A percentile compares a stretch with the other conserved stretches of the same genome.
Conservation (phyloP, 225 moss, liverwort and hornwort species). For the Polytrichum formosum region DNA sequence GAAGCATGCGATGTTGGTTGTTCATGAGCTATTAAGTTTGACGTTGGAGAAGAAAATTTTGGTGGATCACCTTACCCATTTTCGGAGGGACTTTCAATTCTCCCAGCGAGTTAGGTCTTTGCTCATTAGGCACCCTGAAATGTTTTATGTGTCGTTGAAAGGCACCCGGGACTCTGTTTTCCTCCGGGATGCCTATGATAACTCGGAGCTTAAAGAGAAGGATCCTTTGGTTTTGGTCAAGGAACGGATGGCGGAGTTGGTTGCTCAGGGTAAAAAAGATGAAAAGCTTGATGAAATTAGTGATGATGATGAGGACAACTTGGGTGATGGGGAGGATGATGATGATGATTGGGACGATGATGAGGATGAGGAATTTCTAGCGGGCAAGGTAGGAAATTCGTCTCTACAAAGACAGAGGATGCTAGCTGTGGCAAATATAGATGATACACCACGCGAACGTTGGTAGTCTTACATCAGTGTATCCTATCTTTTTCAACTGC, state of each 20-base stretch:
- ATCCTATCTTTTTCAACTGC: neutral
- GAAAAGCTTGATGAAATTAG: conserved; percentile 46
- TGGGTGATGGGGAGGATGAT: conserved; percentile 17
- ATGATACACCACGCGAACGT: conserved; percentile 39
- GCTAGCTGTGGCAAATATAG: conserved; percentile 11
- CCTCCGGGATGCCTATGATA: conserved; percentile 71
- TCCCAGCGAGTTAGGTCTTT: conserved; percentile 68
- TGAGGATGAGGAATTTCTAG: conserved; percentile 13
- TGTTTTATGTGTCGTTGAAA: conserved; percentile 85
- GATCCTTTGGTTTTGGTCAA: conserved; percentile 67
- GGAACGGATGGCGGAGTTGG: conserved; percentile 58
- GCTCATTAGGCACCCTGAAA: conserved; percentile 87
- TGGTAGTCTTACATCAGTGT: conserved; percentile 37
- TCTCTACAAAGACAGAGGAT: conserved; percentile 38
- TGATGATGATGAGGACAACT: conserved; percentile 36
- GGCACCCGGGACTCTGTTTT: conserved; percentile 87
- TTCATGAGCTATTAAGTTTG: conserved; percentile 83
- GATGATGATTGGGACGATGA: conserved; percentile 35
- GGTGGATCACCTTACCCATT: conserved; percentile 88
- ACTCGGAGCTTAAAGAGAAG: conserved; percentile 67
- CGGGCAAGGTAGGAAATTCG: conserved; percentile 11
- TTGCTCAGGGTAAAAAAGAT: conserved; percentile 28
- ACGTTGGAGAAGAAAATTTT: conserved; percentile 82
- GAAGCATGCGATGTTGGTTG: conserved; percentile 67
- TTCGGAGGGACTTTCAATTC: conserved; percentile 83